phyloP scores from a whole-genome alignment of 306 rosid species.

The Castanea crenata region DNA sequence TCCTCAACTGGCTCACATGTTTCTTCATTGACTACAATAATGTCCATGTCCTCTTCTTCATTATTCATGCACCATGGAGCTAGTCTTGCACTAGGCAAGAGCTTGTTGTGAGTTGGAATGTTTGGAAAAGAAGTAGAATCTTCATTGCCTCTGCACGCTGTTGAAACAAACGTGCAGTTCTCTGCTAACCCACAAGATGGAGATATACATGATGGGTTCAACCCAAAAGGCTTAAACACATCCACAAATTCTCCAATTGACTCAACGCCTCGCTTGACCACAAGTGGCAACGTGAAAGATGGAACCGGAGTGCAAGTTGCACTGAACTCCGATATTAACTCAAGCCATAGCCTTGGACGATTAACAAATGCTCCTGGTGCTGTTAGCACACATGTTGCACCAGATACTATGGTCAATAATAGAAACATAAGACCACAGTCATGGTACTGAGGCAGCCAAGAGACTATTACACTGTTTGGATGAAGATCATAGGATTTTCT shows the following conservation, averaged over 20 bases:
- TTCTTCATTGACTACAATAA: slow-evolving; percentile 59
- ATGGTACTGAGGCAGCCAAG: slow-evolving; percentile 90
- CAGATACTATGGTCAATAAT: slow-evolving; percentile 58
- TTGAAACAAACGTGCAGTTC: slow-evolving; percentile 83
- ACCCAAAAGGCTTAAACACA: slow-evolving; percentile 48
- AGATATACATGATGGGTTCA: slow-evolving; percentile 47
- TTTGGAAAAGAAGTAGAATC: slow-evolving; percentile 16
- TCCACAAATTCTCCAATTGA: slow-evolving; percentile 51
- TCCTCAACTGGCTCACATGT: slow-evolving; percentile 62
- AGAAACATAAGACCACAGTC: slow-evolving; percentile 88
- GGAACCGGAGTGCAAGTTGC: slow-evolving; percentile 87
- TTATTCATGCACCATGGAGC: neutral
- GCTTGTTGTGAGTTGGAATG: slow-evolving; percentile 54
- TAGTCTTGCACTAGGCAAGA: slow-evolving; percentile 66
- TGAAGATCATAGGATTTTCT: slow-evolving; percentile 79
- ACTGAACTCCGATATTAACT: slow-evolving; percentile 52
- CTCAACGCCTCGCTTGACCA: slow-evolving; percentile 53
- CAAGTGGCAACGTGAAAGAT: slow-evolving; percentile 66
- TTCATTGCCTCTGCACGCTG: slow-evolving; percentile 50
- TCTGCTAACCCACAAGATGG: slow-evolving; percentile 89
- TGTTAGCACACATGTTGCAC: slow-evolving; percentile 61
- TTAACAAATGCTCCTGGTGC: slow-evolving; percentile 56
- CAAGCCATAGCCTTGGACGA: slow-evolving; percentile 72
- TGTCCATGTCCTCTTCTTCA: slow-evolving; percentile 50
- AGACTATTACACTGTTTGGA: slow-evolving; percentile 57